Evolutionary conservation across 495 filamentous ascomycete genomes (phyloP), one percentile per base, ranked within the genome.

Genomic region (Zalerion maritima): DNA sequence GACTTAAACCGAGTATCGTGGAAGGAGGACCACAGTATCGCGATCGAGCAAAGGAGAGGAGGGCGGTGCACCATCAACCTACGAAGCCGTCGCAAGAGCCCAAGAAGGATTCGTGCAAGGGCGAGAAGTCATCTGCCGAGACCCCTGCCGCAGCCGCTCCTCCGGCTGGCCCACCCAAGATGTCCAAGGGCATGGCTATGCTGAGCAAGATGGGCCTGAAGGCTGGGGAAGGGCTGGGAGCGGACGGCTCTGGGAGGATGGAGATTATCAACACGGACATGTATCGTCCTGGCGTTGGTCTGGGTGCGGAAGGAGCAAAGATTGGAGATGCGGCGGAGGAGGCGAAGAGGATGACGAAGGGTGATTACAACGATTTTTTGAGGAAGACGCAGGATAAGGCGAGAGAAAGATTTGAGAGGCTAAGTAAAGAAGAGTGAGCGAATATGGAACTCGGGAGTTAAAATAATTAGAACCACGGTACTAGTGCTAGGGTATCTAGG

Each of bases 191-290:
- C 14, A 79, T 81, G 4, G 72, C 77, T 1, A 57, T 94, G 18
- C 66, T 94, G 5, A 74, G 77, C 28, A 93, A 92, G 57, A 91
- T 93, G 81, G 85, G 85, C 10, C 93, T 81, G 81, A 74, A 64
- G 8, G 69, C 70, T 2, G 85, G 85, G 1, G 65, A 73, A 32
- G 86, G 86, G 1, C 58, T 94, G 12, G 86, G 86, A 24, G 81
- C 77, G 2, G 69, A 77, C 39, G 80, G 84, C 0, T 73, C 74
- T 1, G 86, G 85, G 2, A 69, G 75, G 28, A 81, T 73, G 0
- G 75, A 75, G 11, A 78, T 81, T 0, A 78, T 94, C 31, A 62
- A 73, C 8, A 80, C 81, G 0, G 73, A 81, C 26, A 67, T 81
- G 19, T 94, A 93, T 48, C 69, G 72, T 2, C 71, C 76, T 18